A percentile compares a stretch with the other conserved stretches of the same genome.
These are phyloP conservation scores for Bryoerythrophyllum caledonicum DNA, from an alignment of 225 moss, liverwort and hornwort species.

Conservation along the genomic window DNA sequence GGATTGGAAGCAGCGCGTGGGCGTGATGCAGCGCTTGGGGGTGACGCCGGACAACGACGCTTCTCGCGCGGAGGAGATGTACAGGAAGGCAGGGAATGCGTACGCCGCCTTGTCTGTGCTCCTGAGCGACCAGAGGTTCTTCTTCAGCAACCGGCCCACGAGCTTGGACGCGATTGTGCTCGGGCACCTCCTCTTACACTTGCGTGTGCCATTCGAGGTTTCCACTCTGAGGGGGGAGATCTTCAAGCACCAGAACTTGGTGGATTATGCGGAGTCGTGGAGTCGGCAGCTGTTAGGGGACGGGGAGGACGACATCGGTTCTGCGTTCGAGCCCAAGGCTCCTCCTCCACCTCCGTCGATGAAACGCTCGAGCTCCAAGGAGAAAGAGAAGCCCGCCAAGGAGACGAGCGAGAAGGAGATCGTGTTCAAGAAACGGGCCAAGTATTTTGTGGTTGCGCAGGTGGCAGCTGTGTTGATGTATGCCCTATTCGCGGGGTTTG, in stretches of 20 bases:
- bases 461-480: conserved; percentile 72
- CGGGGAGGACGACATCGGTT: conserved; percentile 17
- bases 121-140: conserved; percentile 68
- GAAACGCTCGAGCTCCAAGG: conserved; percentile 26
- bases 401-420: conserved; percentile 77
- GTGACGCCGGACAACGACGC: conserved; percentile 62
- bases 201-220: conserved; percentile 80
- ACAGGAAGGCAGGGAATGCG: conserved; percentile 77
- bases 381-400: conserved; percentile 50
- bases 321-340: conserved; percentile 45
- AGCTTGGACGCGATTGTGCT: conserved; percentile 89
- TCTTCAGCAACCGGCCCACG: conserved; percentile 66
- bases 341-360: conserved; percentile 39
- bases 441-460: conserved; percentile 88
- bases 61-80: conserved; percentile 71
- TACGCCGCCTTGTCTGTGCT: conserved; percentile 81
- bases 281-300: conserved; percentile 64
- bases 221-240: conserved; percentile 75
- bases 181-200: conserved; percentile 81
- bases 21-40: conserved; percentile 71
- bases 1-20: conserved; percentile 86
- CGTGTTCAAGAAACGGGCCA: conserved; percentile 72
- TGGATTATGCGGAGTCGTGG: conserved; percentile 71
- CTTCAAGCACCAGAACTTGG: conserved; percentile 67
- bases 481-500: conserved; percentile 82